Base-by-base conservation (phyloP, 192 early-diverging fungal species). In the Coemansia sp. region DNA sequence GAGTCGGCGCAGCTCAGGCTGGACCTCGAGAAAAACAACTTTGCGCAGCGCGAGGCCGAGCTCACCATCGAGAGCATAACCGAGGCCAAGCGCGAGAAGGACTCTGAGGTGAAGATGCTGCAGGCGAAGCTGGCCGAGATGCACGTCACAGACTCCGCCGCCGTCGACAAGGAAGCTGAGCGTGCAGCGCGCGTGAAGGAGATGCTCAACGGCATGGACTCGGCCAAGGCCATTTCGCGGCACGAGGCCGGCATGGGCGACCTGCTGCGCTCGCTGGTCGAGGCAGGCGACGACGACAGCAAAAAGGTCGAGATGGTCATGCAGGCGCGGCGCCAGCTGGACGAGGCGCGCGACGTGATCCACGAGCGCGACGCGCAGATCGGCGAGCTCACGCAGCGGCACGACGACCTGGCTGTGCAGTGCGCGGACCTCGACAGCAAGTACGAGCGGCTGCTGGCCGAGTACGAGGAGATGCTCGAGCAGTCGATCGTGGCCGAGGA, bases 11-110 rank as follows among this genome's bases (percentile, higher is more conserved):
- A 95, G 31, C 72, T 96, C 40, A 87, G 87, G 54, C 69, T 96
- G 23, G 86, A 93, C 71, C 67, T 97, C 8, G 92, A 96, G 58
- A 96, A 96, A 71, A 79, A 91, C 8, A 83, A 83, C 8, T 96
- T 93, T 71, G 92, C 91, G 27, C 85, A 87, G 75, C 92, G 94
- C 75, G 97, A 99, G 66, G 85, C 83, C 21, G 72, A 84, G 51
- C 93, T 99, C 55, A 91, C 84, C n/a, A 80, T 96, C 6, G 95
- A 99, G 31, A 87, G 85, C 70, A 73, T 96, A 43, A 90, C 88
- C 33, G 95, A 98, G 69, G 87, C 83, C 27, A 94, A 96, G 63
- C 57, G 64, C 23, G 95, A 97, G 56, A 73, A 94, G 28, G 67
- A 72, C 28, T 75, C 71, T 29, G 90, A 94, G 62, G 65, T 97